Conservation (phyloP, 2,329 filamentous ascomycete species). For the Nectriaceae sp. region DNA sequence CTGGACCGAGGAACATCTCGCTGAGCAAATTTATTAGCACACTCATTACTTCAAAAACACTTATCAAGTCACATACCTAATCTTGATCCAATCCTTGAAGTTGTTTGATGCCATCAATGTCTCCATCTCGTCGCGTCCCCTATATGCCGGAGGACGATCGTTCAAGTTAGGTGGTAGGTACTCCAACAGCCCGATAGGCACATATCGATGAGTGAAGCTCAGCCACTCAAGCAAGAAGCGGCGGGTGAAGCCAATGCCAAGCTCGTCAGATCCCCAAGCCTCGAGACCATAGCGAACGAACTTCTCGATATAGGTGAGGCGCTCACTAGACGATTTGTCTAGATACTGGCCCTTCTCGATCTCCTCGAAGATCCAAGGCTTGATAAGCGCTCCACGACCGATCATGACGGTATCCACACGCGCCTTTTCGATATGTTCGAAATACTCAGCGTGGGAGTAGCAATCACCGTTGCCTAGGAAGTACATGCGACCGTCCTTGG, state of each 20-base stretch:
- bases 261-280: slow-evolving; percentile 93
- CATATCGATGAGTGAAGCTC: slow-evolving; percentile 89
- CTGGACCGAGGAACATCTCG: slow-evolving; percentile 96
- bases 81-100: slow-evolving; percentile 98
- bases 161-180: slow-evolving; percentile 85
- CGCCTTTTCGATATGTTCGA: slow-evolving; percentile 72
- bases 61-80: slow-evolving; percentile 67
- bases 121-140: slow-evolving; percentile 86
- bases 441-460: slow-evolving; percentile 90
- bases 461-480: slow-evolving; percentile 97
- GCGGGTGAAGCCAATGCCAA: slow-evolving; percentile 86
- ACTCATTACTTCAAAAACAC: background rate
- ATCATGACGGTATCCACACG: slow-evolving; percentile 95
- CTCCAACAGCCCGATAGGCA: slow-evolving; percentile 86
- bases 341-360: slow-evolving; percentile 90
- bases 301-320: slow-evolving; percentile 82
- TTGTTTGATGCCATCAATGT: slow-evolving; percentile 88
- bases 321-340: slow-evolving; percentile 89
- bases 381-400: slow-evolving; percentile 92
- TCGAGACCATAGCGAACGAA: slow-evolving; percentile 90
- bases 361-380: slow-evolving; percentile 98
- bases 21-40: slow-evolving; percentile 47
- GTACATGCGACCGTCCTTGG: slow-evolving; percentile 70
- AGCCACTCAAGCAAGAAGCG: slow-evolving; percentile 95
- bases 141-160: slow-evolving; percentile 83